phyloP scores from a whole-genome alignment of 2,329 filamentous ascomycete species.

The Emydomyces testavorans region DNA sequence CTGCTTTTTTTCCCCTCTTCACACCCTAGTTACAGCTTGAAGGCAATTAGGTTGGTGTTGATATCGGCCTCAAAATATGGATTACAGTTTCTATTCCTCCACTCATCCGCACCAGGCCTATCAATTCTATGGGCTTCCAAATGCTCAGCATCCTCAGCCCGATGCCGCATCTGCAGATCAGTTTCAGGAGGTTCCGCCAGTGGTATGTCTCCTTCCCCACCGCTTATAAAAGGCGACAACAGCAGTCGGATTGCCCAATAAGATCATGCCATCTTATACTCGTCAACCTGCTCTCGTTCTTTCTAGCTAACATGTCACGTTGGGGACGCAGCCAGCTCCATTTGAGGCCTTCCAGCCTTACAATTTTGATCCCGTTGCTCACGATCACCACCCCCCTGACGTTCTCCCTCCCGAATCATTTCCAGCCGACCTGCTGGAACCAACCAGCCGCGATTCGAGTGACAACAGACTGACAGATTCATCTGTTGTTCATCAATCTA shows the following conservation, averaged over 20 bases:
- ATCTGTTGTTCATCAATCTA: not conserved
- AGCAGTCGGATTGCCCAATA: not conserved
- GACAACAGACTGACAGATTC: slow-evolving; percentile 8
- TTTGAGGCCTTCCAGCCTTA: slow-evolving; percentile 5
- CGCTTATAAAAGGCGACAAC: not conserved
- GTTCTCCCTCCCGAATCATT: slow-evolving; percentile 5
- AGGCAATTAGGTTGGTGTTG: no score
- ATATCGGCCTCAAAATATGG: slow-evolving; percentile 5
- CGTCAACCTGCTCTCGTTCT: no score
- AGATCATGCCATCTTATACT: no score
- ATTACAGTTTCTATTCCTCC: slow-evolving; percentile 9
- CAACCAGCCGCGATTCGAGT: slow-evolving; percentile 2
- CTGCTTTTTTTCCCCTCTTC: no score
- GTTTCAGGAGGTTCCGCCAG: slow-evolving; percentile 7
- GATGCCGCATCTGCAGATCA: not conserved
- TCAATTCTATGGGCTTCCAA: slow-evolving; percentile 7
- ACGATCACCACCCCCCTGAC: not conserved
- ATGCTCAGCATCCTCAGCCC: slow-evolving; percentile 7
- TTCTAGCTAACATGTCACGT: not conserved
- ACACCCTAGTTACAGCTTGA: no score
- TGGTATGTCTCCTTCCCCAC: slow-evolving; percentile 4
- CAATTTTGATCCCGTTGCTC: not conserved
- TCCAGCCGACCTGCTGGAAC: not conserved
- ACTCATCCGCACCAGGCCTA: not conserved
- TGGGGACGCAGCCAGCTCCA: not conserved